Conservation (phyloP, 768 basidiomycete genomes). For the Lentinus tigrinus region DNA sequence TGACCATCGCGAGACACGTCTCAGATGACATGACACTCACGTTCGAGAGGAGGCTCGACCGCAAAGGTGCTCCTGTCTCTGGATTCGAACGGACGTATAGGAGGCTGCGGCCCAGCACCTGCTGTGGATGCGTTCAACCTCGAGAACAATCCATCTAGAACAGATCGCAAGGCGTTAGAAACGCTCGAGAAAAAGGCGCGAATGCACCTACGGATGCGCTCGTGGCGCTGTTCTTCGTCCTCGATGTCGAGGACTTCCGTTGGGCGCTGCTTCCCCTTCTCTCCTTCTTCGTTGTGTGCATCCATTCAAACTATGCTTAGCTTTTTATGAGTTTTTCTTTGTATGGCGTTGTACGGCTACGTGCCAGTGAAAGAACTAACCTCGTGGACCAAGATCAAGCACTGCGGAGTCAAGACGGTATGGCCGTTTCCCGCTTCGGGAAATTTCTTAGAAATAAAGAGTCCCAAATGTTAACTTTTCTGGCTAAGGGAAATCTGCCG, state of each 20-base stretch:
- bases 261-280: background rate
- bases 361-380: too few species aligned
- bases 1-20: too few species aligned
- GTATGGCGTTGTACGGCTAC: too few species aligned
- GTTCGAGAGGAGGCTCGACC: slow-evolving; percentile 45
- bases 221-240: slow-evolving; percentile 22
- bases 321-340: too few species aligned
- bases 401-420: too few species aligned
- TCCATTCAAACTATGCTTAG: too few species aligned
- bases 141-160: slow-evolving; percentile 3
- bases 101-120: background rate
- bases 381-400: too few species aligned
- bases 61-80: slow-evolving; percentile 31
- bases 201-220: slow-evolving; percentile 19
- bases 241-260: slow-evolving; percentile 19
- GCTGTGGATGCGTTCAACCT: background rate
- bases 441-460: too few species aligned
- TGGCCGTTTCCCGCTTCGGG: too few species aligned
- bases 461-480: too few species aligned
- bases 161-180: background rate
- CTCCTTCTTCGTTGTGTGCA: background rate
- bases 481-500: too few species aligned
- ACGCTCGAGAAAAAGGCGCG: background rate
- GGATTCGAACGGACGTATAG: slow-evolving; percentile 31
- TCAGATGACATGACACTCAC: slow-evolving; percentile 46